Percentiles rank a stretch among this genome's conserved stretches.
Evolutionary conservation across 805 yeast genomes (phyloP).

Genomic region (Saturnispora kantuleensis): DNA sequence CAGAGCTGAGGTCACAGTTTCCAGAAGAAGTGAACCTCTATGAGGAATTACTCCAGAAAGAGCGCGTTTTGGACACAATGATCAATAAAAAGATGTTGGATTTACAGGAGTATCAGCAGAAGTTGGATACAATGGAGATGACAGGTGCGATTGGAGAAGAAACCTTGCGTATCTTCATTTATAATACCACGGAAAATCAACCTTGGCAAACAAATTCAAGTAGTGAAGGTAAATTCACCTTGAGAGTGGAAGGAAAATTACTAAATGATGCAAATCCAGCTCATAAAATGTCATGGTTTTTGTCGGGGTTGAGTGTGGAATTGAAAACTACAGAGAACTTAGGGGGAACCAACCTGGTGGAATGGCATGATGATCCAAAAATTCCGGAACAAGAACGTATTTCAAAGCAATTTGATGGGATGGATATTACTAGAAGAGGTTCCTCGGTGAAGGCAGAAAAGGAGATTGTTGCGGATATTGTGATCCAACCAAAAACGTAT

Average conservation of each 20-base stretch:
- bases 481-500: conserved; percentile 70
- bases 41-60: conserved; percentile 69
- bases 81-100: conserved; percentile 79
- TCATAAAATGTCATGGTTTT: conserved; percentile 64
- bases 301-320: conserved; percentile 80
- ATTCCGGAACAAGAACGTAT: conserved; percentile 24
- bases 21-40: conserved; percentile 53
- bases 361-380: conserved; percentile 74
- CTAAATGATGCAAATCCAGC: conserved; percentile 40
- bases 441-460: conserved; percentile 28
- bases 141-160: conserved; percentile 34
- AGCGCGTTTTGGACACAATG: conserved; percentile 68
- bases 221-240: conserved; percentile 28
- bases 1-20: conserved; percentile 21
- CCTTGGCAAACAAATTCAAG: conserved; percentile 56
- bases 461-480: conserved; percentile 58
- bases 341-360: conserved; percentile 38
- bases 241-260: conserved; percentile 80
- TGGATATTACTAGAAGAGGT: conserved; percentile 80
- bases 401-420: conserved; percentile 63
- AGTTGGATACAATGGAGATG: conserved; percentile 22
- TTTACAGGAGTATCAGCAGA: conserved; percentile 56
- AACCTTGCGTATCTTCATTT: conserved; percentile 68
- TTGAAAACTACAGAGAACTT: conserved; percentile 29
- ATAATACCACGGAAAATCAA: conserved; percentile 76